Percentiles rank a stretch among this genome's conserved stretches.
Evolutionary conservation across 1,139 yeast genomes (phyloP).

Genomic region (Pichia sp.): DNA sequence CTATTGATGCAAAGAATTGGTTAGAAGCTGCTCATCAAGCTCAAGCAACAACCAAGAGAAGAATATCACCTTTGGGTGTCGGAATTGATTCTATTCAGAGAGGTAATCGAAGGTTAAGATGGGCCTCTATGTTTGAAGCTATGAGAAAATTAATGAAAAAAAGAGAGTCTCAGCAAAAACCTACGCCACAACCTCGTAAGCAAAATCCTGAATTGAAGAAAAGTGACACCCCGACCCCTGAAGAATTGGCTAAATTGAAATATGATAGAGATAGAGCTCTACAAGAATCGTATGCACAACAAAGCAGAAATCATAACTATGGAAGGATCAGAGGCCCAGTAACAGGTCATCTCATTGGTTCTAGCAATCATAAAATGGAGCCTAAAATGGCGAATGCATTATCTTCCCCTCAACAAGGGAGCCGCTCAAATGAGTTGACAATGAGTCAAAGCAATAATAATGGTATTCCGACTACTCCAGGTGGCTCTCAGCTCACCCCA

Average conservation of each 20-base stretch:
- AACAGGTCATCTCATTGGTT: slow-evolving; percentile 40
- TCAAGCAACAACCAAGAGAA: slow-evolving; percentile 77
- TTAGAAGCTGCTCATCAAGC: slow-evolving; percentile 83
- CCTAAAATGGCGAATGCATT: slow-evolving; percentile 6
- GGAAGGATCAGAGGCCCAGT: slow-evolving; percentile 25
- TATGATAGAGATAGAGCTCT: slow-evolving; percentile 79
- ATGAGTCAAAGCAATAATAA: neutral
- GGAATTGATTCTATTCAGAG: slow-evolving; percentile 87
- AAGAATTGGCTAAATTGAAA: slow-evolving; percentile 73
- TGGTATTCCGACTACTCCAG: slow-evolving; percentile 37
- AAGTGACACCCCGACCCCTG: slow-evolving; percentile 61
- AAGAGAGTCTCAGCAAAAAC: slow-evolving; percentile 63
- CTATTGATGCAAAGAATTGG: slow-evolving; percentile 85
- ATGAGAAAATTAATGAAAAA: slow-evolving; percentile 85
- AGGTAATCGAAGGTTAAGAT: slow-evolving; percentile 81
- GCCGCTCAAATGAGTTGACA: neutral
- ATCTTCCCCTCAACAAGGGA: slow-evolving; percentile 8
- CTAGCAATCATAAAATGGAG: slow-evolving; percentile 4
- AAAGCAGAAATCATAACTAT: slow-evolving; percentile 15
- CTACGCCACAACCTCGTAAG: slow-evolving; percentile 37
- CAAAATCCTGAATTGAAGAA: slow-evolving; percentile 26
- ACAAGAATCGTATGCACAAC: slow-evolving; percentile 52
- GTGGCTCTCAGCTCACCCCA: slow-evolving; percentile 47
- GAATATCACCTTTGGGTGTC: slow-evolving; percentile 88
- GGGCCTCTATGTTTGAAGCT: slow-evolving; percentile 98